Evolutionary conservation across 176 grass and related monocot genomes (phyloP), one percentile per base, ranked within the genome.

Genomic region (Bonia amplexicaulis): DNA sequence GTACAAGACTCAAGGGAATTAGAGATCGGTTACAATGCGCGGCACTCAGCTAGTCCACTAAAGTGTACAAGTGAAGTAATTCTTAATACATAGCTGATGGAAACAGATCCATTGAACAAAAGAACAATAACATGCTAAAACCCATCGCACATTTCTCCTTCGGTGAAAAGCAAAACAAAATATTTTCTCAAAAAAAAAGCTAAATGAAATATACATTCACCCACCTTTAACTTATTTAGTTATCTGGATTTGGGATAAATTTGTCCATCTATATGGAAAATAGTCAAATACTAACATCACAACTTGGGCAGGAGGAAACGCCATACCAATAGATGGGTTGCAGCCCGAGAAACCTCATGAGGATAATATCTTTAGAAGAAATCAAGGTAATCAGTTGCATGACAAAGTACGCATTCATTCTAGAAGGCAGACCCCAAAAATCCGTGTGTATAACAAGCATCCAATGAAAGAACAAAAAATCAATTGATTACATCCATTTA

Each of bases 341-440:
- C 91, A 74, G 91, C 91, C 85, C 93, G 87, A 89, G 91, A 82
- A 80, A 98, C 88, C 75, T 98, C 93, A 46, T 90, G 81, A 85
- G 96, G 96, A 83, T 95, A 95, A 89, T 98, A 98, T 93, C 96
- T 98, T 90, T 46, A 49, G 48, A 87, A 81, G 73, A 78, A 57
- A 87, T 98, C 52, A 98, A 92, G 84, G 89, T 45, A 87, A 79
- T 71, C 85, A 84, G 69, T 62, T 26, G 69, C 58, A 77, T 29
- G 41, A 26, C 0, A 12, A 91, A 52, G 29, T 77, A 80, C 6
- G 3, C 47, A 74, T 66, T 52, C 27, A 88, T 46, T 62, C 35
- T 54, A 59, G 44, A 80, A 82, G 27, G 26, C 12, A 80, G 64
- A 37, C 47, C 12, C 47, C 47, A 74, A 59, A 22, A 33, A 25